Evolutionary conservation across 1,284 basidiomycete genomes (phyloP).

Genomic region (Ustilago lituana): DNA sequence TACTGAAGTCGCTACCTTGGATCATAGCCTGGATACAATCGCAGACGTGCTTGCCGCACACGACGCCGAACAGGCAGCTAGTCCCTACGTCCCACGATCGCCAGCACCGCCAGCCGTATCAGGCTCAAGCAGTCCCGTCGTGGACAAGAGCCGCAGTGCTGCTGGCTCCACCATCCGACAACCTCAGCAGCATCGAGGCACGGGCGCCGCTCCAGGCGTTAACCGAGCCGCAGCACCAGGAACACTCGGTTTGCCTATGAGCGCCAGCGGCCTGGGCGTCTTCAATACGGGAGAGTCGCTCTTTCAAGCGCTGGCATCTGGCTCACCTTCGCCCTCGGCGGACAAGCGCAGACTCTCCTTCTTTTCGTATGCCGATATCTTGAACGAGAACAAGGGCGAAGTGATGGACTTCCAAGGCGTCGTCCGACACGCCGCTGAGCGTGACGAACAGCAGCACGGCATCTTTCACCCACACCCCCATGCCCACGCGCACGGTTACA

Average conservation of each 20-base stretch:
- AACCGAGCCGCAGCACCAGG: constrained; percentile 19
- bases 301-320: constrained; percentile 40
- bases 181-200: constrained; percentile 35
- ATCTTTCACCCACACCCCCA: constrained; percentile 12
- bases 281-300: constrained; percentile 38
- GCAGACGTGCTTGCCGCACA: constrained; percentile 54
- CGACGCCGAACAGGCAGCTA: constrained; percentile 47
- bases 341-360: constrained; percentile 61
- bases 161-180: constrained; percentile 20
- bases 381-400: constrained; percentile 59
- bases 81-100: constrained; percentile 48
- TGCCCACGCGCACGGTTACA: not conserved
- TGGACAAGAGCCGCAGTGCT: constrained; percentile 25
- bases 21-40: constrained; percentile 57
- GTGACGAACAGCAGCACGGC: constrained; percentile 49
- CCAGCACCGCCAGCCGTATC: constrained; percentile 21
- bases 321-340: constrained; percentile 37
- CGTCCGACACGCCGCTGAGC: constrained; percentile 42
- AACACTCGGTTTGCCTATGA: constrained; percentile 23
- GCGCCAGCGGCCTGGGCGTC: constrained; percentile 40
- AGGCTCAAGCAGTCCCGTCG: constrained; percentile 29
- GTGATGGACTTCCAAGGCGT: constrained; percentile 55
- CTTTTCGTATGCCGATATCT: constrained; percentile 63
- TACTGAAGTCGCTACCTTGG: constrained; percentile 52
- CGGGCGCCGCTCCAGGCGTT: constrained; percentile 12